Conservation (phyloP, 73 alveolate species). For the Tetrahymena borealis region DNA sequence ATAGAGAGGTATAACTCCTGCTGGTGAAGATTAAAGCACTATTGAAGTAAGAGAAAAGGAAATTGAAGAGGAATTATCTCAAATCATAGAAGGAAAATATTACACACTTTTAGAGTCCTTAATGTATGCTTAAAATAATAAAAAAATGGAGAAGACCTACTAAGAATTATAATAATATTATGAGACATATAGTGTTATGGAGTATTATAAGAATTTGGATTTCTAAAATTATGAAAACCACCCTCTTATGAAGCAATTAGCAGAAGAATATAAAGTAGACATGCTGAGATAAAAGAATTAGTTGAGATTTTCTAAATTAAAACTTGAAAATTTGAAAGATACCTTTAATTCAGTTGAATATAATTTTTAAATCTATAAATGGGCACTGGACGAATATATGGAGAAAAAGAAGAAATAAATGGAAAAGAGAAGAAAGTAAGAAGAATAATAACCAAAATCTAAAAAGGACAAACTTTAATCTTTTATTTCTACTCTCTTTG, state of each 20-base stretch:
- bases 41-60: neutral
- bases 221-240: neutral
- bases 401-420: neutral
- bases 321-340: neutral
- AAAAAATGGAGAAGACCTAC: neutral
- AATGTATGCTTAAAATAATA: neutral
- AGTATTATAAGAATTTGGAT: neutral
- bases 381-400: neutral
- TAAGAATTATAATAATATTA: neutral
- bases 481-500: neutral
- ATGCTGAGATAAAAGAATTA: neutral
- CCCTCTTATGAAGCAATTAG: neutral
- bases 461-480: neutral
- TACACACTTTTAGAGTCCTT: neutral
- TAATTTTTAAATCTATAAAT: neutral
- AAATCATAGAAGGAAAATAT: neutral
- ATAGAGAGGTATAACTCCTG: constrained; percentile 14
- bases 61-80: neutral
- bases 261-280: neutral
- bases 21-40: neutral
- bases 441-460: neutral
- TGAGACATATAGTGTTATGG: neutral
- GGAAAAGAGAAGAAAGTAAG: neutral
- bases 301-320: neutral
- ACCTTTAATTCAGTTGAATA: neutral